Evolutionary conservation across 257 asterid genomes (phyloP), one percentile per base, ranked within the genome.

Genomic region (Galeopsis tetrahit): DNA sequence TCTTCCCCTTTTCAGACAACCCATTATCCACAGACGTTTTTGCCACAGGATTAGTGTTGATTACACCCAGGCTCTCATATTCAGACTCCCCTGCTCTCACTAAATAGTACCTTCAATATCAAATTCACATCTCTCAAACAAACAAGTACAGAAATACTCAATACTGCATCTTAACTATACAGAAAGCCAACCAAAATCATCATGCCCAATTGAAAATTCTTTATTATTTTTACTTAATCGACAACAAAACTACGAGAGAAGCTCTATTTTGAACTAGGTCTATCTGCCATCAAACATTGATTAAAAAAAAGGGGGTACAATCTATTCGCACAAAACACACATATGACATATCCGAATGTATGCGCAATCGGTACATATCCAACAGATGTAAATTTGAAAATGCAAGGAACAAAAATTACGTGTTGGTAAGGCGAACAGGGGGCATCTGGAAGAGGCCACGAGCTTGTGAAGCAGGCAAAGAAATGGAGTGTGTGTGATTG

Each of bases 401-500:
- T 5, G 38, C 3, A 5, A 40, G 4, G 34, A 14, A 6, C n/a
- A 10, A 6, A 3, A 13, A 42, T 39, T 73, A 90, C 98, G 92
- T 81, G 81, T 93, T 93, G 76, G 72, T 52, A 76, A 93, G 97
- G 72, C 96, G 95, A 82, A 80, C 70, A 1, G 97, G 98, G 33
- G 97, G 97, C 98, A 90, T 90, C 82, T 89, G 98, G 74, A 93
- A 90, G 77, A 93, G 92, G 59, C 97, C 98, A n/a, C 97, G 95
- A 8, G 97, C 98, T 32, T 86, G 74, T 4, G 97, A 78, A n/a
- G 63, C 76, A 6, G 77, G 87, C 32, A 83, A 63, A 0, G 79
- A 48, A 43, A 87, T 13, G 66, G 73, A 74, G 73, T 63, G 62
- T 21, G 75, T 0, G 34, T n/a, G 71, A 40, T 39, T 76, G 63